A percentile compares a stretch with the other conserved stretches of the same genome.
Evolutionary conservation across 2,329 filamentous ascomycete genomes (phyloP).

Genomic region (Fusarium tupiense): DNA sequence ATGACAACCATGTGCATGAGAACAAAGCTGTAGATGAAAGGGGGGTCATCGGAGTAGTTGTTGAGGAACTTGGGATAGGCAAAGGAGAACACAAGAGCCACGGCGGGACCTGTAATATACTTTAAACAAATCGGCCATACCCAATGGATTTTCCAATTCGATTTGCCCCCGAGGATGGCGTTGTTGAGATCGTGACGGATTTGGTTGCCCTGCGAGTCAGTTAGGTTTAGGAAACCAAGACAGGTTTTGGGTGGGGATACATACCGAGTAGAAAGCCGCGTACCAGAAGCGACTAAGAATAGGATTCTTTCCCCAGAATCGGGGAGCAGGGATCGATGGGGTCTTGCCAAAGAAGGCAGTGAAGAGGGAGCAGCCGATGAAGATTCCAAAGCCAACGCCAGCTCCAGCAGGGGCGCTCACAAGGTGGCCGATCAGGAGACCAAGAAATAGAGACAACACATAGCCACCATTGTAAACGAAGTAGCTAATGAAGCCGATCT

Average conservation of each 20-base stretch:
- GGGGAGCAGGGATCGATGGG: slow-evolving; percentile 51
- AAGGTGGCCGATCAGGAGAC: slow-evolving; percentile 58
- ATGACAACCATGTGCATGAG: slow-evolving; percentile 34
- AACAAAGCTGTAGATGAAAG: slow-evolving; percentile 34
- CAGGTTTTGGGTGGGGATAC: slow-evolving; percentile 20
- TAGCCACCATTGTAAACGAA: slow-evolving; percentile 58
- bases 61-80: slow-evolving; percentile 50
- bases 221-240: no score
- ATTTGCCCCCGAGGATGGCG: slow-evolving; percentile 54
- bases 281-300: slow-evolving; percentile 59
- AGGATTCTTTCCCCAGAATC: slow-evolving; percentile 54
- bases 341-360: slow-evolving; percentile 51
- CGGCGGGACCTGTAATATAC: slow-evolving; percentile 55
- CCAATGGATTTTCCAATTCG: slow-evolving; percentile 59
- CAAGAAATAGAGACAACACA: slow-evolving; percentile 58
- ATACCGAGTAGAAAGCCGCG: slow-evolving; percentile 62
- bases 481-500: slow-evolving; percentile 54
- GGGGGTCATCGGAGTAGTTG: slow-evolving; percentile 14
- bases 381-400: slow-evolving; percentile 60
- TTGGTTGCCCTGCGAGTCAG: slow-evolving; percentile 57
- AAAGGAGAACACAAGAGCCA: slow-evolving; percentile 59
- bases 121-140: slow-evolving; percentile 58
- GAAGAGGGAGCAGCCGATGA: slow-evolving; percentile 49
- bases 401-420: slow-evolving; percentile 54
- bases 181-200: slow-evolving; percentile 61